Evolutionary conservation across 345 rosid genomes (phyloP), one percentile per base, ranked within the genome.

Genomic region (Passiflora organensis): DNA sequence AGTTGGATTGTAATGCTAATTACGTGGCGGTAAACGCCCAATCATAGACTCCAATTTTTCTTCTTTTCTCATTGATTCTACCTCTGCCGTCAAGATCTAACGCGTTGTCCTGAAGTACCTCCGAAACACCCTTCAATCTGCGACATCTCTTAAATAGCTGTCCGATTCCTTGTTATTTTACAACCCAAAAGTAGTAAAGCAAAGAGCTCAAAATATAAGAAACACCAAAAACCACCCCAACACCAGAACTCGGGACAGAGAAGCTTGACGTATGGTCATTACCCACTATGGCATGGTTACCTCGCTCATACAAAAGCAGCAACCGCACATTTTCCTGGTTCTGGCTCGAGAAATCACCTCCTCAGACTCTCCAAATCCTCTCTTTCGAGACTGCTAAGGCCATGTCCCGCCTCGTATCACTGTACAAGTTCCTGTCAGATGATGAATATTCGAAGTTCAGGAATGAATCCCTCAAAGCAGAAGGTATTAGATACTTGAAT

Each of bases 371-470:
- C 16, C 71, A 67, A 11, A 78, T 78, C 62, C 76, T 82, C 34
- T 66, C 78, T 8, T 76, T 78, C 52, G 82, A 82, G 15, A 54
- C 78, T 1, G 80, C 87, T 48, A 79, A 62, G 53, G 51, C 77
- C 48, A 74, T 82, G 77, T 67, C 67, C 14, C 84, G 76, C 45
- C 77, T 82, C 38, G 19, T 79, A 6, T 36, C 55, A 20, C 73
- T 82, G 15, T 63, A 74, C 69, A 46, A 10, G n/a, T 76, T 76
- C 42, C 66, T 76, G 48, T 56, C 72, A 2, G 73, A 72, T 1
- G 59, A 68, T 1, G 75, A 70, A 24, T 56, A 78, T 65, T 6
- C 6, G 34, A 49, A 51, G n/a, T 73, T 76, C 16, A 73, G 68
- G 1, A 24, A 22, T 1, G 69, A 60, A 5, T 22, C 64, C 54